phyloP scores from a whole-genome alignment of 306 rosid species.

The Malus domestica region DNA sequence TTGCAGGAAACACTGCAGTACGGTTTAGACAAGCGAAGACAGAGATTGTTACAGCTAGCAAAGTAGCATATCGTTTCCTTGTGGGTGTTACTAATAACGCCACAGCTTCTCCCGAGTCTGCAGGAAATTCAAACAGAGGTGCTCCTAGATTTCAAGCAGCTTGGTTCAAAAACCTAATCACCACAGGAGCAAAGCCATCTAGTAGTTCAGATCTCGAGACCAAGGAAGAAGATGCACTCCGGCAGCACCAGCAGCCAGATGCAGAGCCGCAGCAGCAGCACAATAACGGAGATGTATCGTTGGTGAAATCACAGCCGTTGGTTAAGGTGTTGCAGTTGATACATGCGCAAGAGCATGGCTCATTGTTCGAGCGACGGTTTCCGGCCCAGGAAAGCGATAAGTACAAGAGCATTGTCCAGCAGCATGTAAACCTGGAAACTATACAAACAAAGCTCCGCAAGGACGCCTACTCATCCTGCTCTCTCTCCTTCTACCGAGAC shows the following conservation, averaged over 20 bases:
- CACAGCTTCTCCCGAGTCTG: slow-evolving; percentile 39
- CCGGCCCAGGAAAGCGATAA: too few relatives aligned
- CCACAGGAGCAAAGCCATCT: slow-evolving; percentile 81
- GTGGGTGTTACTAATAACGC: slow-evolving; percentile 65
- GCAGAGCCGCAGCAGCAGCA: too few relatives aligned
- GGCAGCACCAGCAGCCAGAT: neutral
- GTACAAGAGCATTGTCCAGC: too few relatives aligned
- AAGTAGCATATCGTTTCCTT: slow-evolving; percentile 86
- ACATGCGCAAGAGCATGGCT: too few relatives aligned
- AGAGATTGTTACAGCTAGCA: slow-evolving; percentile 87
- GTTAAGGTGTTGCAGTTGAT: too few relatives aligned
- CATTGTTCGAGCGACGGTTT: too few relatives aligned
- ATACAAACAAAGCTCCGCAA: too few relatives aligned
- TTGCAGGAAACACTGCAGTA: slow-evolving; percentile 16
- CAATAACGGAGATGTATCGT: too few relatives aligned
- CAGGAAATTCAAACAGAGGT: slow-evolving; percentile 62
- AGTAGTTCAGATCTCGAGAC: slow-evolving; percentile 63
- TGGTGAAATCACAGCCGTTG: too few relatives aligned
- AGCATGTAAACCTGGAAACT: too few relatives aligned
- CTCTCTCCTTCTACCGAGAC: too few relatives aligned
- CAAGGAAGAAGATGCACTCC: slow-evolving; percentile 34
- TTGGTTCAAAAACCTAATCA: slow-evolving; percentile 78
- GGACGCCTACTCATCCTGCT: too few relatives aligned
- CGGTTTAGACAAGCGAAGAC: slow-evolving; percentile 89
- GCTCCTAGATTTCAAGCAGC: slow-evolving; percentile 64